A percentile compares a stretch with the other conserved stretches of the same genome.
phyloP scores from a whole-genome alignment of 1,284 basidiomycete species.

The Malassezia vespertilionis region DNA sequence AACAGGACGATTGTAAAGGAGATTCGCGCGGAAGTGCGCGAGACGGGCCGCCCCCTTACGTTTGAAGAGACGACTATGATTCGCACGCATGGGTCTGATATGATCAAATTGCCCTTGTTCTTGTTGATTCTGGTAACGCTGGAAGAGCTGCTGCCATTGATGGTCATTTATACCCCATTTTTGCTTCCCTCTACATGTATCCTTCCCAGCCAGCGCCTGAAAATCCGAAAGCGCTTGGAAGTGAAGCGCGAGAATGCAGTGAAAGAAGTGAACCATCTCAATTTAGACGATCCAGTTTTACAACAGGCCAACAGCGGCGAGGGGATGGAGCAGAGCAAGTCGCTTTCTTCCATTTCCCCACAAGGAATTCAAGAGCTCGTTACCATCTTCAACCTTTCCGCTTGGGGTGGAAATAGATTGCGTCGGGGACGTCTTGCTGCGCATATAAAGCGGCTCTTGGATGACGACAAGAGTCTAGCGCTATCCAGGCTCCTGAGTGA shows the following conservation, averaged over 20 bases:
- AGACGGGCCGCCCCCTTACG: constrained; percentile 18
- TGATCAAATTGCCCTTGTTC: constrained; percentile 65
- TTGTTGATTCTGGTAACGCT: constrained; percentile 62
- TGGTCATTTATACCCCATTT: constrained; percentile 72
- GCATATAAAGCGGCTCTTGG: constrained; percentile 27
- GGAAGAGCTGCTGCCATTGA: constrained; percentile 70
- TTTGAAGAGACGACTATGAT: constrained; percentile 33
- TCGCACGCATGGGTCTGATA: constrained; percentile 30
- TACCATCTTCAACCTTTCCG: constrained; percentile 24
- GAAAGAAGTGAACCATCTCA: constrained; percentile 16
- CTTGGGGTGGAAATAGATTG: constrained; percentile 26
- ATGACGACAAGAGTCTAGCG: constrained; percentile 27
- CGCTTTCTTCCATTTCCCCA: constrained; percentile 5
- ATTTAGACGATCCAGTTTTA: background rate
- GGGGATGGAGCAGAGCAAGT: constrained; percentile 1
- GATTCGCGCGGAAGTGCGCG: constrained; percentile 19
- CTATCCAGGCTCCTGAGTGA: constrained; percentile 7
- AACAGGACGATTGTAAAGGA: constrained; percentile 25
- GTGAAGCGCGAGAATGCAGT: constrained; percentile 27
- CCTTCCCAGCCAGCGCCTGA: constrained; percentile 63
- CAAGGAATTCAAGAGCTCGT: background rate
- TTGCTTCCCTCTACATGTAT: constrained; percentile 77
- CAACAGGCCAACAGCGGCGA: background rate
- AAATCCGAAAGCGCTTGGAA: constrained; percentile 36
- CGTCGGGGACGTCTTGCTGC: constrained; percentile 21